Conservation (phyloP, 768 basidiomycete species). For the Collybia mongolica region DNA sequence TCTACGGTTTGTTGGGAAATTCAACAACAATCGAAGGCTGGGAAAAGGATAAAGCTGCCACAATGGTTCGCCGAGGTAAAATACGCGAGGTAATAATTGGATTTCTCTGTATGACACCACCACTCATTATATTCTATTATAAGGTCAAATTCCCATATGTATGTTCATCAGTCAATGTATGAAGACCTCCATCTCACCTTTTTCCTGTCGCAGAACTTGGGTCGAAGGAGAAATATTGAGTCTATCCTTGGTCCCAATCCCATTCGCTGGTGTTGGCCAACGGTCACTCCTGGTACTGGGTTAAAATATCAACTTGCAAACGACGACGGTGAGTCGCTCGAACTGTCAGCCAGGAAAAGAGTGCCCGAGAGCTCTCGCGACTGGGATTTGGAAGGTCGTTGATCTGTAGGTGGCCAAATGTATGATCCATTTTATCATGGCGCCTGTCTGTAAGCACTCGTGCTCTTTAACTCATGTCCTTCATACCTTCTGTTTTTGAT, state of each 20-base stretch:
- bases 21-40: conserved; percentile 96
- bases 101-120: background rate
- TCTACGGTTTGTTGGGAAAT: conserved; percentile 74
- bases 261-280: conserved; percentile 85
- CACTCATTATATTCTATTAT: conserved; percentile 1
- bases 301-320: conserved; percentile 72
- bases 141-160: conserved; percentile 95
- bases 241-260: conserved; percentile 77
- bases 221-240: conserved; percentile 66
- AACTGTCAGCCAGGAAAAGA: conserved; percentile 28
- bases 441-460: conserved; percentile 13
- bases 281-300: conserved; percentile 63
- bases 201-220: conserved; percentile 65
- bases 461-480: background rate
- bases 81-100: conserved; percentile 65
- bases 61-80: conserved; percentile 80
- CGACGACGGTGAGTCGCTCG: conserved; percentile 73
- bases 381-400: conserved; percentile 14
- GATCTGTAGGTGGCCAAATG: background rate
- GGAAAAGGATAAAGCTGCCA: conserved; percentile 96
- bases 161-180: conserved; percentile 20
- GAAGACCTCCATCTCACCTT: background rate
- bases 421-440: background rate
- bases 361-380: conserved; percentile 16
- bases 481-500: background rate